Evolutionary conservation across 352 stramenopile genomes (phyloP).

Genomic region (Pilasporangium apinafurcum): DNA sequence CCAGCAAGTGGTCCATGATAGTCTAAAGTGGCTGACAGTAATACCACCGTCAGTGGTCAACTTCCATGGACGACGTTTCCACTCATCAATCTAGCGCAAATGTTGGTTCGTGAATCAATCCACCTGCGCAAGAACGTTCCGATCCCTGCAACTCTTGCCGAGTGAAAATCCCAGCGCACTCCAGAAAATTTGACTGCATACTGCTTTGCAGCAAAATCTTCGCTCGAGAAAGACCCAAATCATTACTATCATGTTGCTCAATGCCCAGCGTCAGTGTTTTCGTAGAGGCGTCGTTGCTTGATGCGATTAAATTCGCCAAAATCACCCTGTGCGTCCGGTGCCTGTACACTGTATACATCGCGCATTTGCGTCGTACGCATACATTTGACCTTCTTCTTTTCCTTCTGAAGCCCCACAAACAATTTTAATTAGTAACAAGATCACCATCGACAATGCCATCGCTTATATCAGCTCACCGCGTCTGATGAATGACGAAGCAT

Average conservation of each 20-base stretch:
- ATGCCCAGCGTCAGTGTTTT: slow-evolving; percentile 28
- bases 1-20: background rate
- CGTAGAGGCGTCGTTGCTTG: slow-evolving; percentile 40
- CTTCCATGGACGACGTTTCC: too few species aligned
- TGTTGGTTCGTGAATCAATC: too few species aligned
- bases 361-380: slow-evolving; percentile 36
- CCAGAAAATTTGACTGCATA: too few species aligned
- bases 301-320: slow-evolving; percentile 14
- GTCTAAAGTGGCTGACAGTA: background rate
- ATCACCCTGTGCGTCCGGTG: slow-evolving; percentile 5
- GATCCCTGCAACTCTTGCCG: too few species aligned
- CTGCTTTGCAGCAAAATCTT: too few species aligned
- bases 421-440: background rate
- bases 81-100: too few species aligned
- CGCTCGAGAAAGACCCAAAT: too few species aligned
- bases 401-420: slow-evolving; percentile 12
- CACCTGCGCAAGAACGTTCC: too few species aligned
- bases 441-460: background rate
- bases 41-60: background rate
- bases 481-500: slow-evolving; percentile 29
- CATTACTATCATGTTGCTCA: too few species aligned
- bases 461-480: slow-evolving; percentile 11
- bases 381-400: slow-evolving; percentile 41
- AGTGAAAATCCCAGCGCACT: too few species aligned
- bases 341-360: slow-evolving; percentile 26